A percentile compares a stretch with the other conserved stretches of the same genome.
phyloP scores from a whole-genome alignment of 805 yeast species.

The Pichia manshurica region DNA sequence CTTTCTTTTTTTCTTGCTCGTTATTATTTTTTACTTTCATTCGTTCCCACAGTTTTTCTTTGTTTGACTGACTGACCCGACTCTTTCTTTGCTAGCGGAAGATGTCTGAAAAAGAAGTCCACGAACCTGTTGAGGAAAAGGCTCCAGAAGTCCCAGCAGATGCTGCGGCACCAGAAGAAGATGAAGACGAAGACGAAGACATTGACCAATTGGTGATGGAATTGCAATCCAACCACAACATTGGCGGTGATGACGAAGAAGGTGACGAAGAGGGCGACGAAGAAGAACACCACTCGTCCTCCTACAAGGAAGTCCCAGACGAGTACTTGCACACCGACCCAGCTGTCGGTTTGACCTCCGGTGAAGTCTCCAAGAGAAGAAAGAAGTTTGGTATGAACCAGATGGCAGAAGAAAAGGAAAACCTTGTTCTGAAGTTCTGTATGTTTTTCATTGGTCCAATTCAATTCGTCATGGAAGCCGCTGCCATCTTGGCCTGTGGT shows the following conservation, averaged over 20 bases:
- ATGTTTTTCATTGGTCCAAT: conserved; percentile 92
- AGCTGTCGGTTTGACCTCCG: conserved; percentile 63
- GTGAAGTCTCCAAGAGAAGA: conserved; percentile 75
- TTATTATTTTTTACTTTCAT: too few species aligned
- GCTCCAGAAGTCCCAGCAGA: conserved; percentile 51
- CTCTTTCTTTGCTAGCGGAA: too few species aligned
- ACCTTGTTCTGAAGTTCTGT: conserved; percentile 69
- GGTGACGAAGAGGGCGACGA: conserved; percentile 34
- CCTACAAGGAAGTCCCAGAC: conserved; percentile 78
- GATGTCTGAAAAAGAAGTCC: conserved; percentile 17
- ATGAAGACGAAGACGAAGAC: conserved; percentile 46
- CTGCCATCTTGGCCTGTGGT: conserved; percentile 93
- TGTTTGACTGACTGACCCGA: not conserved
- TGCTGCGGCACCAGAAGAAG: conserved; percentile 22
- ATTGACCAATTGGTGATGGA: conserved; percentile 72
- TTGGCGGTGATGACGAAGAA: conserved; percentile 39
- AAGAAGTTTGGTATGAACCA: conserved; percentile 87
- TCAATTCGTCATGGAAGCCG: conserved; percentile 97
- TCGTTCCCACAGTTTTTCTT: not conserved
- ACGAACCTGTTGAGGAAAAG: conserved; percentile 38
- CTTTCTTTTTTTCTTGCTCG: too few species aligned
- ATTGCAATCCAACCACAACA: conserved; percentile 61
- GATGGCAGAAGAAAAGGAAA: conserved; percentile 86
- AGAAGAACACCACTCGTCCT: conserved; percentile 42
- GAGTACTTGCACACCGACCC: conserved; percentile 81